Percentiles rank a stretch among this genome's conserved stretches.
These are phyloP conservation scores for Coniochaeta hoffmannii DNA, from an alignment of 2,329 filamentous ascomycete species.

Conservation along the genomic window DNA sequence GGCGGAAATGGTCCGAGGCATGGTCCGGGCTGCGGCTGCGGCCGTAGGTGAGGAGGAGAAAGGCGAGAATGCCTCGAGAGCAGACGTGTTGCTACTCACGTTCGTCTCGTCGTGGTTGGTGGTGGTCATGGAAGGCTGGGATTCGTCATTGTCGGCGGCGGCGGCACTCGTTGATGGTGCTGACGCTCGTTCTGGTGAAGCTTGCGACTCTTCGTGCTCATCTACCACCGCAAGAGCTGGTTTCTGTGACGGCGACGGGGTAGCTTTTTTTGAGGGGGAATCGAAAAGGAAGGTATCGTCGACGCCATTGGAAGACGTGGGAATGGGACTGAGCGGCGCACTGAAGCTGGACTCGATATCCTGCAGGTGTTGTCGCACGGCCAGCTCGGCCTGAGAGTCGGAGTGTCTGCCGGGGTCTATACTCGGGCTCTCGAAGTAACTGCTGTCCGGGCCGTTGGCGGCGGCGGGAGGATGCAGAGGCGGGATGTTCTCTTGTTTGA, in stretches of 20 bases:
- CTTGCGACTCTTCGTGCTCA: slow-evolving; percentile 1
- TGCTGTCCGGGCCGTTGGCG: slow-evolving; percentile 25
- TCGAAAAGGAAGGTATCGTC: slow-evolving; percentile 58
- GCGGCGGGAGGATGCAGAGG: slow-evolving; percentile 16
- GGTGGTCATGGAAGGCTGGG: slow-evolving; percentile 3
- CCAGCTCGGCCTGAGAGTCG: slow-evolving; percentile 45
- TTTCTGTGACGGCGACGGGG: background rate
- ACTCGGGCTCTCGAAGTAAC: slow-evolving; percentile 32
- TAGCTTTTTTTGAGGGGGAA: slow-evolving; percentile 24
- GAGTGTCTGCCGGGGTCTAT: slow-evolving; percentile 27
- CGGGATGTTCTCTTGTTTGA: slow-evolving; percentile 16
- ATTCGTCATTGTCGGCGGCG: slow-evolving; percentile 5
- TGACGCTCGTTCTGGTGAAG: background rate
- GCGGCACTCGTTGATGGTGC: background rate
- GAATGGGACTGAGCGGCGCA: slow-evolving; percentile 49
- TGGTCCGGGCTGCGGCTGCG: slow-evolving; percentile 44
- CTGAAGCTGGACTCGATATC: slow-evolving; percentile 62
- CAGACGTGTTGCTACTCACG: slow-evolving; percentile 30
- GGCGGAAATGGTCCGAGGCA: slow-evolving; percentile 44
- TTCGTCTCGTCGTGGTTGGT: slow-evolving; percentile 6
- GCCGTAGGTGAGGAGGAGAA: slow-evolving; percentile 51
- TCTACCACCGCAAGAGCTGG: background rate
- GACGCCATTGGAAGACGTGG: slow-evolving; percentile 35
- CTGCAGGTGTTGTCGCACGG: slow-evolving; percentile 48
- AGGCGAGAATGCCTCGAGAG: slow-evolving; percentile 46